Conservation (phyloP, 2,329 filamentous ascomycete genomes). For the Aspergillus cejpii region DNA sequence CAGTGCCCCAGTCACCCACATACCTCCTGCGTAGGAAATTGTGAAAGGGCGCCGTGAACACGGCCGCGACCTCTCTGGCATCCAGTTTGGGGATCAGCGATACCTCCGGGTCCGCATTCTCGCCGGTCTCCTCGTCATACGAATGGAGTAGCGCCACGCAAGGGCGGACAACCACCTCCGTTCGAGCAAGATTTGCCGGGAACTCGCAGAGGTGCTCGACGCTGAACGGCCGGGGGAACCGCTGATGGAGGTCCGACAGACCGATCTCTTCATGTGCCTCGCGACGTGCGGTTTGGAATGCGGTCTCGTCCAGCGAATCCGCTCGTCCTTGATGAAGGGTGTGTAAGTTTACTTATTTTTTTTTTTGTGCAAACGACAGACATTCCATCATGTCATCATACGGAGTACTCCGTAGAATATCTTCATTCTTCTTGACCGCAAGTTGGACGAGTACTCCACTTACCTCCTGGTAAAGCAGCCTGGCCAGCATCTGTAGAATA, state of each 20-base stretch:
- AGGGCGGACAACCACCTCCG: slow-evolving; percentile 65
- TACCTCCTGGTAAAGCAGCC: slow-evolving; percentile 78
- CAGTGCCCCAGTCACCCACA: slow-evolving; percentile 41
- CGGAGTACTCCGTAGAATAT: not conserved
- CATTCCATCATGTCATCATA: not conserved
- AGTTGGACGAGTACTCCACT: slow-evolving; percentile 38
- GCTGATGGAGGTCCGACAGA: slow-evolving; percentile 62
- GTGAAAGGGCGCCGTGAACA: slow-evolving; percentile 83
- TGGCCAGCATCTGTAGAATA: slow-evolving; percentile 59
- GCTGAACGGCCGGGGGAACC: slow-evolving; percentile 67
- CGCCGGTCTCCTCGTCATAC: slow-evolving; percentile 42
- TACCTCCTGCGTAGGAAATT: slow-evolving; percentile 66
- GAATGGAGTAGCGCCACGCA: slow-evolving; percentile 72
- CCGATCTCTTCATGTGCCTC: slow-evolving; percentile 94
- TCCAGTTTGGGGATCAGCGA: slow-evolving; percentile 73
- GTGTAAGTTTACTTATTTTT: not conserved
- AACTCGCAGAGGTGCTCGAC: slow-evolving; percentile 85
- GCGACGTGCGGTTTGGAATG: slow-evolving; percentile 74
- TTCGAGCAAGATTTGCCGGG: slow-evolving; percentile 67
- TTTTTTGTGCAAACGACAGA: not conserved
- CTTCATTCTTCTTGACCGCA: not conserved
- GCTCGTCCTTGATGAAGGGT: slow-evolving; percentile 39
- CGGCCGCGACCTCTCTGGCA: slow-evolving; percentile 83
- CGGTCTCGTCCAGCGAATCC: slow-evolving; percentile 49
- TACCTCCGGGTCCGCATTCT: slow-evolving; percentile 54